Conservation (phyloP, 1,284 basidiomycete genomes). For the Cryptococcus sp. region DNA sequence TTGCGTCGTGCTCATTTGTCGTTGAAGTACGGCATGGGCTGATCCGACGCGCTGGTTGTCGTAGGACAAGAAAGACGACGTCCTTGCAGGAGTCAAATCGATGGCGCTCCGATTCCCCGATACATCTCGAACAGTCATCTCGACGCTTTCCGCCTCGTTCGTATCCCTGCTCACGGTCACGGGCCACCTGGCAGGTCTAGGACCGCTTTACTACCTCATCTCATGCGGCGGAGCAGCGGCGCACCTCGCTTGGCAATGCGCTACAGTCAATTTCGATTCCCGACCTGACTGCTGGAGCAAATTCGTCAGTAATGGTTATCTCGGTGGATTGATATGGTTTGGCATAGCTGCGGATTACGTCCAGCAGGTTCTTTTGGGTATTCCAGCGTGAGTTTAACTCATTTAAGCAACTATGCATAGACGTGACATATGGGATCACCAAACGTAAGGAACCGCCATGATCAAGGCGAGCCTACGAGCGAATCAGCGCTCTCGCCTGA, state of each 20-base stretch:
- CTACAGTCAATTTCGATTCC: slow-evolving; percentile 72
- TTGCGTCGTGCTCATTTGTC: not conserved
- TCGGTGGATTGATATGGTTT: slow-evolving; percentile 85
- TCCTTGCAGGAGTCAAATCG: slow-evolving; percentile 84
- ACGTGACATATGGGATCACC: not conserved
- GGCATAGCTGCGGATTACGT: slow-evolving; percentile 78
- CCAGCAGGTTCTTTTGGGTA: slow-evolving; percentile 34
- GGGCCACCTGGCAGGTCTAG: slow-evolving; percentile 74
- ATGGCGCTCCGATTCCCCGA: slow-evolving; percentile 87
- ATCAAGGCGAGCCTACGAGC: not conserved
- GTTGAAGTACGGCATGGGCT: not conserved
- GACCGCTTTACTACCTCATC: slow-evolving; percentile 71
- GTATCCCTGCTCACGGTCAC: slow-evolving; percentile 75
- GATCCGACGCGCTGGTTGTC: not conserved
- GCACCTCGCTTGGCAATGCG: slow-evolving; percentile 82
- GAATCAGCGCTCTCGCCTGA: not conserved
- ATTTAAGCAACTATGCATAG: not conserved
- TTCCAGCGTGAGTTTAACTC: slow-evolving; percentile 3
- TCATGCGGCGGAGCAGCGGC: slow-evolving; percentile 71
- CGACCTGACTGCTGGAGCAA: slow-evolving; percentile 88
- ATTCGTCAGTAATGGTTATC: slow-evolving; percentile 84
- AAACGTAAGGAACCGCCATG: not conserved
- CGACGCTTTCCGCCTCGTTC: slow-evolving; percentile 71
- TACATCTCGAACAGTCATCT: slow-evolving; percentile 73
- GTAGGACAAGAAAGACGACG: slow-evolving; percentile 91